These are phyloP conservation scores for Cryptococcus sp. DNA, from an alignment of 1,284 basidiomycete species.

Conservation along the genomic window DNA sequence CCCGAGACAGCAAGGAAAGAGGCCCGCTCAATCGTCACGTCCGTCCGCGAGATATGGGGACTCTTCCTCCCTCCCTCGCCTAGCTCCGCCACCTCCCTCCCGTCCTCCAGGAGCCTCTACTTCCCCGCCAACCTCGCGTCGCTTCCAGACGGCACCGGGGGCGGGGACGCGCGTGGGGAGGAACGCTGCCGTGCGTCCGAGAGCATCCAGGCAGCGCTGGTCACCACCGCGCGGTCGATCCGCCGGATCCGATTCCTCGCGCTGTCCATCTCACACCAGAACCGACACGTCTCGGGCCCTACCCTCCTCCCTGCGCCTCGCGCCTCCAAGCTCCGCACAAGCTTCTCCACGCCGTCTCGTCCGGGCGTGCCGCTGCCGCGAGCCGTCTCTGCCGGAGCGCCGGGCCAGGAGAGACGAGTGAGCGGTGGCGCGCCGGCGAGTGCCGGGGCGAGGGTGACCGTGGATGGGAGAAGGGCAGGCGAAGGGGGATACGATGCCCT, in stretches of 20 bases:
- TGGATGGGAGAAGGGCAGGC: neutral
- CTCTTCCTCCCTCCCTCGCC: slow-evolving; percentile 16
- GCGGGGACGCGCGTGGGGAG: neutral
- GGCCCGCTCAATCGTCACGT: slow-evolving; percentile 19
- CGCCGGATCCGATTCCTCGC: slow-evolving; percentile 34
- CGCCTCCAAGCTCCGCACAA: slow-evolving; percentile 4
- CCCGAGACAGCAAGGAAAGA: slow-evolving; percentile 29
- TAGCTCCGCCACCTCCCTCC: slow-evolving; percentile 5
- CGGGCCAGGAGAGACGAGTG: neutral
- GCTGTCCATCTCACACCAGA: slow-evolving; percentile 17
- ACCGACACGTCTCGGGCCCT: slow-evolving; percentile 17
- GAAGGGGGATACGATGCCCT: slow-evolving; percentile 16
- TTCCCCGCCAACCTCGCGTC: slow-evolving; percentile 11
- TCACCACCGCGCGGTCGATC: slow-evolving; percentile 35
- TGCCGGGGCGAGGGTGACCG: slow-evolving; percentile 3
- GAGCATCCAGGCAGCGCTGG: slow-evolving; percentile 16
- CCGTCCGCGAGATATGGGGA: slow-evolving; percentile 24
- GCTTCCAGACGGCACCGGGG: neutral
- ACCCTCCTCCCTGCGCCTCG: neutral
- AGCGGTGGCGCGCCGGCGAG: slow-evolving; percentile 10
- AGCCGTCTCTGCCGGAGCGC: slow-evolving; percentile 16
- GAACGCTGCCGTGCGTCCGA: slow-evolving; percentile 6
- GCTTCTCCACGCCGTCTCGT: slow-evolving; percentile 39
- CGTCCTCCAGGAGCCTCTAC: slow-evolving; percentile 10
- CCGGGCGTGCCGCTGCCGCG: slow-evolving; percentile 23